These are phyloP conservation scores for Trypanosoma boissoni DNA, from an alignment of 208 protist genomes.

Conservation along the genomic window DNA sequence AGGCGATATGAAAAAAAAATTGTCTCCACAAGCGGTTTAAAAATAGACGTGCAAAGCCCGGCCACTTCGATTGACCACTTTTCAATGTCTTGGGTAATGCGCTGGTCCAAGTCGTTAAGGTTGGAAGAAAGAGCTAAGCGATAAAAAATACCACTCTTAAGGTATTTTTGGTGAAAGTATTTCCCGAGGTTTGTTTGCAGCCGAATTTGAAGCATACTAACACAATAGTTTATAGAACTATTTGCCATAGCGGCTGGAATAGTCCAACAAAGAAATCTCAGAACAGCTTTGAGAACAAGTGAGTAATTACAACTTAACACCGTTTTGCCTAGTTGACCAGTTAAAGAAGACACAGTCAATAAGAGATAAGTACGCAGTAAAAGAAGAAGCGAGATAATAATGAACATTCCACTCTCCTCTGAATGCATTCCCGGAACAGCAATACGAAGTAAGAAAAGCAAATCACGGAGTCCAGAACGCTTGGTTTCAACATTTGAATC, in stretches of 20 bases:
- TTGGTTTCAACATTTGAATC: too few relatives aligned
- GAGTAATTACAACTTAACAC: slow-evolving; percentile 35
- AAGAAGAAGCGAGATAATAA: slow-evolving; percentile 37
- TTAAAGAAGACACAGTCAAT: slow-evolving; percentile 34
- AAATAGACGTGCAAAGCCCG: slow-evolving; percentile 38
- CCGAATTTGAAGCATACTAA: slow-evolving; percentile 46
- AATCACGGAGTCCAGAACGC: not conserved
- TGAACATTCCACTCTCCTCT: slow-evolving; percentile 34
- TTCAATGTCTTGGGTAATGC: slow-evolving; percentile 62
- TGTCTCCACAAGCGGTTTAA: slow-evolving; percentile 49
- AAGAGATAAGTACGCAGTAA: slow-evolving; percentile 41
- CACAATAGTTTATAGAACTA: slow-evolving; percentile 51
- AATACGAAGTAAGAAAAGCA: slow-evolving; percentile 42
- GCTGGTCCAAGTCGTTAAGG: slow-evolving; percentile 59
- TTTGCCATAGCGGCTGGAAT: slow-evolving; percentile 51
- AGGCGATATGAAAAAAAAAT: slow-evolving; percentile 50
- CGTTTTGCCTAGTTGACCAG: slow-evolving; percentile 25
- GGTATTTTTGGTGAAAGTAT: slow-evolving; percentile 61
- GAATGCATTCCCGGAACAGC: slow-evolving; percentile 39
- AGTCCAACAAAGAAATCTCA: slow-evolving; percentile 34
- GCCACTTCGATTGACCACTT: slow-evolving; percentile 35
- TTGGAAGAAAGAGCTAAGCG: slow-evolving; percentile 42
- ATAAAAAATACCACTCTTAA: slow-evolving; percentile 66
- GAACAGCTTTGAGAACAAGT: slow-evolving; percentile 24
- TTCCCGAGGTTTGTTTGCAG: slow-evolving; percentile 56